phyloP scores from a whole-genome alignment of 768 basidiomycete species.

The Amanita rimosa region DNA sequence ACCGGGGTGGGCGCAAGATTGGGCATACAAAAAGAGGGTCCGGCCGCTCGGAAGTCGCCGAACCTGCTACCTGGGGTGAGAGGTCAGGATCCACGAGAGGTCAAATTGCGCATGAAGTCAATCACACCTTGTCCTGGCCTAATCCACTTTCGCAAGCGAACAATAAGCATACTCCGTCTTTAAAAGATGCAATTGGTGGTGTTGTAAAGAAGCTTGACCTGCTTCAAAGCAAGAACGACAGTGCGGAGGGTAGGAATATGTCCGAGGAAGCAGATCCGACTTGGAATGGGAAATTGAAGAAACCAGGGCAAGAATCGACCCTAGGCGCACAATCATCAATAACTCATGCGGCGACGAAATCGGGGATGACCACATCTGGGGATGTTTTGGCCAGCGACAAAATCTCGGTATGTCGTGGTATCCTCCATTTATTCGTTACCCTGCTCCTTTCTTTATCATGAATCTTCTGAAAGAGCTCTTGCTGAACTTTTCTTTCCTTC shows the following conservation, averaged over 20 bases:
- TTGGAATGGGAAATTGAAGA: neutral
- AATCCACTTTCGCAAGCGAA: neutral
- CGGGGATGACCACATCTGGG: neutral
- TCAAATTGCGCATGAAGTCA: neutral
- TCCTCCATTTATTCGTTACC: neutral
- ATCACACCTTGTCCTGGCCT: neutral
- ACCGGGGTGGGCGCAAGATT: neutral
- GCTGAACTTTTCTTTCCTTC: neutral
- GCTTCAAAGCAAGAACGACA: neutral
- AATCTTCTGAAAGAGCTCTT: neutral
- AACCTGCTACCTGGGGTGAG: neutral
- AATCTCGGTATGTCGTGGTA: neutral
- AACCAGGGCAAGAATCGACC: neutral
- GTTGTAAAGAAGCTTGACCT: neutral
- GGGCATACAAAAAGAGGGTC: neutral
- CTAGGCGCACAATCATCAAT: neutral
- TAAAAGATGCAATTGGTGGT: neutral
- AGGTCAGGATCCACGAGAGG: neutral
- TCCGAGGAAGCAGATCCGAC: neutral
- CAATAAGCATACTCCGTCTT: neutral
- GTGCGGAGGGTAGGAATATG: neutral
- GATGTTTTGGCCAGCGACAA: neutral
- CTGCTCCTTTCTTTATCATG: neutral
- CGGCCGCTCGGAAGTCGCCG: neutral
- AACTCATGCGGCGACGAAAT: neutral